Evolutionary conservation across 2,329 filamentous ascomycete species (phyloP).

Genomic region (Microascus cirrosus): DNA sequence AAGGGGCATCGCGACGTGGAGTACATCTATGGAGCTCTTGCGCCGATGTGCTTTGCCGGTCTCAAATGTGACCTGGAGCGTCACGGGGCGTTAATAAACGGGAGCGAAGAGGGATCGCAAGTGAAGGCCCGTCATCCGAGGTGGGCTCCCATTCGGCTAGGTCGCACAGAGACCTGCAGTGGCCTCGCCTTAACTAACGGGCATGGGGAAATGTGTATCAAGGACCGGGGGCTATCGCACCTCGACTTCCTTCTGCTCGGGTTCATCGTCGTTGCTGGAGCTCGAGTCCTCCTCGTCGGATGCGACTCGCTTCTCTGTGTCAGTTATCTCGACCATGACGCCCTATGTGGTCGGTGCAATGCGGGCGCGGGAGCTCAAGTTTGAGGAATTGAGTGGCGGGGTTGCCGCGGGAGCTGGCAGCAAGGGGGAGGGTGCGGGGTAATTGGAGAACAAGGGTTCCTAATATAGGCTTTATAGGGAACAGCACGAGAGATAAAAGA

Average conservation of each 20-base stretch:
- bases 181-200: neutral
- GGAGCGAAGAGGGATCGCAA: neutral
- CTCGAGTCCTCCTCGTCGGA: neutral
- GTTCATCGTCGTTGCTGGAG: neutral
- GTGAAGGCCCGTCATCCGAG: too few relatives aligned
- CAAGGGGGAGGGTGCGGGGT: neutral
- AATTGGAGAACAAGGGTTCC: neutral
- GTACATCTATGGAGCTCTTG: slow-evolving; percentile 50
- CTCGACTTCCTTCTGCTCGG: slow-evolving; percentile 6
- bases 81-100: neutral
- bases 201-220: neutral
- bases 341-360: neutral
- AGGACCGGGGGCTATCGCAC: neutral
- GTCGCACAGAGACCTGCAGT: neutral
- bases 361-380: neutral
- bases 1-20: slow-evolving; percentile 8
- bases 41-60: slow-evolving; percentile 48
- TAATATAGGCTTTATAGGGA: neutral
- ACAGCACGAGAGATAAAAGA: neutral
- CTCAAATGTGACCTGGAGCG: slow-evolving; percentile 48
- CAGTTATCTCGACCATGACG: neutral
- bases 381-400: neutral
- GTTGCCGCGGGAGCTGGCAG: neutral
- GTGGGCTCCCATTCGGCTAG: too few relatives aligned
- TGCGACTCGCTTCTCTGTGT: neutral